phyloP scores from a whole-genome alignment of 176 grass and related monocot species.

The Miscanthus lutarioriparius region DNA sequence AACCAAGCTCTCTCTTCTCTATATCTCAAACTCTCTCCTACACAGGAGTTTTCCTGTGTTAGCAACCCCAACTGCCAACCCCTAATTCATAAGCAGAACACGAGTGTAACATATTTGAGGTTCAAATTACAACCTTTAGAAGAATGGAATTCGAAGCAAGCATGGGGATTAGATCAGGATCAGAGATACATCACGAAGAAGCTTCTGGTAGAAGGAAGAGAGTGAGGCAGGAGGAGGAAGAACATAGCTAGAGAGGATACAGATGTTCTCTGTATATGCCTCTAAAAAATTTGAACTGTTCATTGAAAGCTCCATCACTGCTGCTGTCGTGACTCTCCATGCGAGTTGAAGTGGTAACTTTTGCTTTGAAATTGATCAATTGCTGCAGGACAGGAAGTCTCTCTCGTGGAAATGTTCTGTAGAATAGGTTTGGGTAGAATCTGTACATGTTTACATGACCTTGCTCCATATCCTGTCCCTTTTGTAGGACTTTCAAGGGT shows the following conservation, averaged over 20 bases:
- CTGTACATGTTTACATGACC: neutral
- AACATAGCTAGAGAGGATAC: neutral
- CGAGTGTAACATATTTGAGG: neutral
- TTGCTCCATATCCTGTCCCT: neutral
- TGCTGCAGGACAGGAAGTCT: neutral
- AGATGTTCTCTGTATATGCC: neutral
- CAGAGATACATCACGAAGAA: neutral
- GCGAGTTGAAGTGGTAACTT: neutral
- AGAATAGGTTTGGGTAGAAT: neutral
- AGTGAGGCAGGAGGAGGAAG: neutral
- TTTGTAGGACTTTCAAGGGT: too few relatives aligned
- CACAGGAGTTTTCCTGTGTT: neutral
- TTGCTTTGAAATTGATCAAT: neutral
- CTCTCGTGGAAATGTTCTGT: neutral
- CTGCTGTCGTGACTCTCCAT: neutral
- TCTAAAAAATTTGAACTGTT: neutral
- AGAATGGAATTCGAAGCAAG: neutral
- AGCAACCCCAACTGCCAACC: neutral
- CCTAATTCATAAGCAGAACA: neutral
- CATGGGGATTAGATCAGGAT: neutral
- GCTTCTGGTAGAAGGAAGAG: neutral
- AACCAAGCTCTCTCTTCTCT: neutral
- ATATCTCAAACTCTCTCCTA: neutral
- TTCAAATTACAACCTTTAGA: neutral
- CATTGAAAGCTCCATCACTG: neutral